A percentile compares a stretch with the other conserved stretches of the same genome.
Conservation (phyloP, 345 rosid genomes). For the Euphorbia peplus region DNA sequence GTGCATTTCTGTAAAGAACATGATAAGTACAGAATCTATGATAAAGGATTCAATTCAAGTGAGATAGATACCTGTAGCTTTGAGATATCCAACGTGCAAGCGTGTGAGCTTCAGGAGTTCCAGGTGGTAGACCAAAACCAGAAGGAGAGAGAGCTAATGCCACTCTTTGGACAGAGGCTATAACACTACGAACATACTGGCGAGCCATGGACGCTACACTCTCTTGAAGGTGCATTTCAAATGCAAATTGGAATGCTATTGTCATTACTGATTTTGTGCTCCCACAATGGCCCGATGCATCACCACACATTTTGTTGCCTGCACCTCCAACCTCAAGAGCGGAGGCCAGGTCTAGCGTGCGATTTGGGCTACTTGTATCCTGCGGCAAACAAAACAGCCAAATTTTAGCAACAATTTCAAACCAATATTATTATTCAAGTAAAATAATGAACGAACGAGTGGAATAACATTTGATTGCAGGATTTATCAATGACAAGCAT, state of each 20-base stretch:
- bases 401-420: background rate
- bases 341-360: slow-evolving; percentile 97
- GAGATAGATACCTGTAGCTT: slow-evolving; percentile 64
- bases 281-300: slow-evolving; percentile 49
- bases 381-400: slow-evolving; percentile 28
- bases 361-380: slow-evolving; percentile 92
- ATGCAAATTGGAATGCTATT: slow-evolving; percentile 95
- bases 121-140: slow-evolving; percentile 72
- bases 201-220: slow-evolving; percentile 97
- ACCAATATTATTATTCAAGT: background rate
- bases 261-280: slow-evolving; percentile 96
- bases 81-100: slow-evolving; percentile 99
- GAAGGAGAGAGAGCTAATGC: slow-evolving; percentile 98
- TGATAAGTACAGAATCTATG: background rate
- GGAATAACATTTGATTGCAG: background rate
- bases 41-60: slow-evolving; percentile 7
- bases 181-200: slow-evolving; percentile 91
- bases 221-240: slow-evolving; percentile 97
- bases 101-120: slow-evolving; percentile 96
- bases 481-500: background rate
- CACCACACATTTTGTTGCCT: slow-evolving; percentile 68
- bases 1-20: background rate
- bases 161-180: slow-evolving; percentile 96
- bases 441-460: background rate
- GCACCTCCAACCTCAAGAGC: slow-evolving; percentile 89